A percentile compares a stretch with the other conserved stretches of the same genome.
Conservation (phyloP, 306 rosid genomes). For the Lathyrus tuberosus region DNA sequence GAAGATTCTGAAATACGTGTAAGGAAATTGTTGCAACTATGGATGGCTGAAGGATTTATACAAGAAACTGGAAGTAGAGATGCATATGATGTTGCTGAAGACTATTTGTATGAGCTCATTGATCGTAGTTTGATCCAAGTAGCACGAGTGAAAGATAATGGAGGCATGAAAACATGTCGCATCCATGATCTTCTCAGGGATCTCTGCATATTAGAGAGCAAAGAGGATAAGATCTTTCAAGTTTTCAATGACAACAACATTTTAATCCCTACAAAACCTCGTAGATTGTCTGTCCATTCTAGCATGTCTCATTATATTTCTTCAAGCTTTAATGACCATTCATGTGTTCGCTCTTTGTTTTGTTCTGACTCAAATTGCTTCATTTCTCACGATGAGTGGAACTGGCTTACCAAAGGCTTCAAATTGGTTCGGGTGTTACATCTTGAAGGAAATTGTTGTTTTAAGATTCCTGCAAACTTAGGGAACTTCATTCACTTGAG, state of each 20-base stretch:
- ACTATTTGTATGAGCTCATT: slow-evolving; percentile 38
- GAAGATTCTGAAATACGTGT: slow-evolving; percentile 34
- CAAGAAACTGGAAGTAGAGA: slow-evolving; percentile 9
- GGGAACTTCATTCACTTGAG: slow-evolving; percentile 31
- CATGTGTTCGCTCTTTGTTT: slow-evolving; percentile 37
- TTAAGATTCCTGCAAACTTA: slow-evolving; percentile 14
- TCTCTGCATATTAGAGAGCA: slow-evolving; percentile 36
- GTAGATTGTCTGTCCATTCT: slow-evolving; percentile 33
- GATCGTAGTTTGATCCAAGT: slow-evolving; percentile 36
- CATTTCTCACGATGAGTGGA: background rate
- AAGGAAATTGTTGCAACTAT: slow-evolving; percentile 3
- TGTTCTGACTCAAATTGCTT: background rate
- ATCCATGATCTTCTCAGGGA: slow-evolving; percentile 36
- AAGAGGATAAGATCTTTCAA: slow-evolving; percentile 16
- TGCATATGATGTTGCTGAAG: slow-evolving; percentile 33
- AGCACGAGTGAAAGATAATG: background rate
- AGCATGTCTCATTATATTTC: background rate
- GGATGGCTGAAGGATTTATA: slow-evolving; percentile 42
- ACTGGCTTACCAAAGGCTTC: slow-evolving; percentile 25
- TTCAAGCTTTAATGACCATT: slow-evolving; percentile 30
- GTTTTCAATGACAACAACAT: slow-evolving; percentile 1
- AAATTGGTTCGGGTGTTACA: slow-evolving; percentile 35
- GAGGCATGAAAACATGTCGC: slow-evolving; percentile 27
- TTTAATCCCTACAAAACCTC: slow-evolving; percentile 12
- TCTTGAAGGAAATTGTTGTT: background rate